A percentile compares a stretch with the other conserved stretches of the same genome.
phyloP scores from a whole-genome alignment of 2,329 filamentous ascomycete species.

The Curvularia verruculosa region DNA sequence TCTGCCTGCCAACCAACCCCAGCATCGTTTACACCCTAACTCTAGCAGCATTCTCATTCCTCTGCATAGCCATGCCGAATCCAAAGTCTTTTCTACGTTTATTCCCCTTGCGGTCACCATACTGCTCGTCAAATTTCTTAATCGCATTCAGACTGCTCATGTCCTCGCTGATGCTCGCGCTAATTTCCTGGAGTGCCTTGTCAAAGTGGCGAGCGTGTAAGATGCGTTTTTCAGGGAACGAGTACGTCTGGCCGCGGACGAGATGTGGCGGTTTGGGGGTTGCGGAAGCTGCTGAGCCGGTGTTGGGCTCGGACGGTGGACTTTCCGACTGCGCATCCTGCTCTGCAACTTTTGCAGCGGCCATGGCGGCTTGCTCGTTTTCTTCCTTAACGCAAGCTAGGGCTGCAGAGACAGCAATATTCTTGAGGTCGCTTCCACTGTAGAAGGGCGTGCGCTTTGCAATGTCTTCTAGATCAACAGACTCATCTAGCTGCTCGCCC shows the following conservation, averaged over 20 bases:
- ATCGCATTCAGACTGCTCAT: constrained; percentile 87
- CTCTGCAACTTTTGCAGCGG: constrained; percentile 27
- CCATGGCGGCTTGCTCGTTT: constrained; percentile 52
- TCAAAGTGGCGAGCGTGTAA: constrained; percentile 78
- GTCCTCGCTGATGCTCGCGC: constrained; percentile 89
- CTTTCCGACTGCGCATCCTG: neutral
- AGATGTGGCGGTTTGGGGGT: constrained; percentile 42
- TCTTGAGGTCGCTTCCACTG: constrained; percentile 84
- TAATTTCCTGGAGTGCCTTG: constrained; percentile 84
- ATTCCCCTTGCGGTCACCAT: constrained; percentile 77
- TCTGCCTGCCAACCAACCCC: neutral
- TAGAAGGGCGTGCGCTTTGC: constrained; percentile 75
- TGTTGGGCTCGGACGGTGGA: neutral
- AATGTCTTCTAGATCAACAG: constrained; percentile 67
- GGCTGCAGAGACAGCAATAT: constrained; percentile 78
- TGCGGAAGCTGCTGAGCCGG: neutral
- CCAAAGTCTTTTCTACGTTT: constrained; percentile 65
- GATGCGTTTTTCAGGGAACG: constrained; percentile 71
- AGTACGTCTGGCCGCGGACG: constrained; percentile 51
- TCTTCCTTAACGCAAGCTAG: constrained; percentile 81
- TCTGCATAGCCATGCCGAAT: constrained; percentile 49
- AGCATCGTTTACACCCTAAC: constrained; percentile 30
- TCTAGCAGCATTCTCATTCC: constrained; percentile 41
- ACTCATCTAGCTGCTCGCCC: constrained; percentile 66
- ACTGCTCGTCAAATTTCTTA: constrained; percentile 94